phyloP scores from a whole-genome alignment of 441 rosid genomes.

The Omphalea diandra region DNA sequence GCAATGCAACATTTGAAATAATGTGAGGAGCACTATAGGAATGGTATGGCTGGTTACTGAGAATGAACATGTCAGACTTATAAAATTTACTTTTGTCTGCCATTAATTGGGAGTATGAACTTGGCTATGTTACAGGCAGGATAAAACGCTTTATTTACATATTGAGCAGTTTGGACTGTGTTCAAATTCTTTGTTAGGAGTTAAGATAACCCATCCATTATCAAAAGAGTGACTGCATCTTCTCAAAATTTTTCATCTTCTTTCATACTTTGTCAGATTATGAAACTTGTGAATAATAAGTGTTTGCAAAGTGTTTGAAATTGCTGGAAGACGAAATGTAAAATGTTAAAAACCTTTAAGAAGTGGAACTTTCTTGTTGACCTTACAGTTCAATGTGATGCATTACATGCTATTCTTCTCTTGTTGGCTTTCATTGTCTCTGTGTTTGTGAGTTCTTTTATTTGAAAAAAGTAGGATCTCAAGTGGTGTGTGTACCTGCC shows the following conservation, averaged over 20 bases:
- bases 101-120: neutral
- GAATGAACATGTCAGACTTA: neutral
- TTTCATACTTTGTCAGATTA: neutral
- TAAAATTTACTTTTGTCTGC: neutral
- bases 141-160: neutral
- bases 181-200: neutral
- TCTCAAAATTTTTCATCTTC: neutral
- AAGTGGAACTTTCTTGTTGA: conserved; percentile 7
- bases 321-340: neutral
- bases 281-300: neutral
- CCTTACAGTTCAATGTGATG: neutral
- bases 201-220: neutral
- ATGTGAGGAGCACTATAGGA: conserved; percentile 8
- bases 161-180: neutral
- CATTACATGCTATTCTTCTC: conserved; percentile 4
- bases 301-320: neutral
- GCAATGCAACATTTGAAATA: conserved; percentile 35
- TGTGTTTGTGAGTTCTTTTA: conserved; percentile 4
- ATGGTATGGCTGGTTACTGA: conserved; percentile 12
- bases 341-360: neutral
- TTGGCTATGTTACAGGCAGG: neutral
- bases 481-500: conserved; percentile 66
- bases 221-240: neutral
- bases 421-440: neutral
- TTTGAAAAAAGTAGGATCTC: conserved; percentile 12